These are phyloP conservation scores for Clonostachys rosea DNA, from an alignment of 2,329 filamentous ascomycete genomes.

Conservation along the genomic window DNA sequence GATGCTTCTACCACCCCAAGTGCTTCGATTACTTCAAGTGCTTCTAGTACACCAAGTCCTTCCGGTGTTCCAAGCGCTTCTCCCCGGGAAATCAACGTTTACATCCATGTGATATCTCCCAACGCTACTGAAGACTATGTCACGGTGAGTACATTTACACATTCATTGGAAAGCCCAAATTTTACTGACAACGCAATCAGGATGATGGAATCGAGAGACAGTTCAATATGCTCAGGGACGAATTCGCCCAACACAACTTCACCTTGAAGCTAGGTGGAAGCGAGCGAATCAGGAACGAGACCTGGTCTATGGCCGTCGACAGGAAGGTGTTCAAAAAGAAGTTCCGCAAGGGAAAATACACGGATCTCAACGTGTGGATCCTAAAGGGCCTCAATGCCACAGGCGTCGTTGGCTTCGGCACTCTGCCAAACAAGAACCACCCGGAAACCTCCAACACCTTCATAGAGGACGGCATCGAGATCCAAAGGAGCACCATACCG, in stretches of 20 bases:
- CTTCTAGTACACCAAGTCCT: too few species aligned
- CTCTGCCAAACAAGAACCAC: slow-evolving; percentile 29
- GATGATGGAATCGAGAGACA: slow-evolving; percentile 12
- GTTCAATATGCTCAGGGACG: slow-evolving; percentile 14
- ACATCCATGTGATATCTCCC: too few species aligned
- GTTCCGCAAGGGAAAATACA: slow-evolving; percentile 34
- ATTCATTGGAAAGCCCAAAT: too few species aligned
- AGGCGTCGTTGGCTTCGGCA: slow-evolving; percentile 36
- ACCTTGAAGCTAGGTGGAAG: slow-evolving; percentile 17
- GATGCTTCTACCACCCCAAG: too few species aligned
- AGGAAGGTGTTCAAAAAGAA: slow-evolving; percentile 19
- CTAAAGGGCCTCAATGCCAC: slow-evolving; percentile 12
- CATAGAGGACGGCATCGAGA: slow-evolving; percentile 30
- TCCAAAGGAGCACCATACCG: slow-evolving; percentile 27
- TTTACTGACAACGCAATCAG: slow-evolving; percentile 2
- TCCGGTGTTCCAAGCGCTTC: too few species aligned
- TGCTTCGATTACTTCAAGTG: too few species aligned
- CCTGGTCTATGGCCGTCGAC: slow-evolving; percentile 27
- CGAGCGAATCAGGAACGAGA: slow-evolving; percentile 20
- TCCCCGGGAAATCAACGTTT: too few species aligned
- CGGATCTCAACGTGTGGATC: slow-evolving; percentile 42
- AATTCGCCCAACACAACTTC: slow-evolving; percentile 10
- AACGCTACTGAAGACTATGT: too few species aligned
- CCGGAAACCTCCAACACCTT: slow-evolving; percentile 21
- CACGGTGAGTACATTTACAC: too few species aligned